Conservation (phyloP, 345 rosid species). For the Erysimum cheiranthoides region DNA sequence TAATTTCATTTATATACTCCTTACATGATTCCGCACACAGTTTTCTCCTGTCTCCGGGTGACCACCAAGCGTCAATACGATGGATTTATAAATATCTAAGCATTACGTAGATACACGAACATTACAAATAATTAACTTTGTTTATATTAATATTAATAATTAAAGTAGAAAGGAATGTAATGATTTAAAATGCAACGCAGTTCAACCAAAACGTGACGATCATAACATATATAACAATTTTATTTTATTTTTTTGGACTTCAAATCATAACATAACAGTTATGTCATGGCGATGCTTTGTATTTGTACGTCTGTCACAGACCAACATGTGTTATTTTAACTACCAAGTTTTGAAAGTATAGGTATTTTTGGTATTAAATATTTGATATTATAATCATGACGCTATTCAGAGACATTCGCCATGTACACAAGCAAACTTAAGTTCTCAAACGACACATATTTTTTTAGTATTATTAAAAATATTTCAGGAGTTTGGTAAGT, state of each 20-base stretch:
- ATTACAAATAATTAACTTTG: conserved; percentile 14
- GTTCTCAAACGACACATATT: conserved; percentile 6
- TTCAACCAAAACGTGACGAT: conserved; percentile 45
- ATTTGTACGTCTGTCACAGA: conserved; percentile 38
- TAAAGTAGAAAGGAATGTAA: conserved; percentile 32
- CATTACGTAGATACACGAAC: conserved; percentile 30
- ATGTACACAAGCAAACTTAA: conserved; percentile 45
- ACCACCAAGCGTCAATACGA: conserved; percentile 39
- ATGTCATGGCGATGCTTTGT: conserved; percentile 28
- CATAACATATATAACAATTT: conserved; percentile 34
- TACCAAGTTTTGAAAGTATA: conserved; percentile 15
- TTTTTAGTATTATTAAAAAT: background rate
- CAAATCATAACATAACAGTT: conserved; percentile 28
- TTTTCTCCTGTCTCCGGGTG: conserved; percentile 22
- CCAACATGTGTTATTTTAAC: conserved; percentile 40
- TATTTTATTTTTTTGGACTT: conserved; percentile 1
- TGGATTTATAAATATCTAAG: background rate
- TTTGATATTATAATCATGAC: conserved; percentile 28
- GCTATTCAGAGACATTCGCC: conserved; percentile 25
- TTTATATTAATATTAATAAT: conserved; percentile 1
- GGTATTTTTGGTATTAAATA: conserved; percentile 6
- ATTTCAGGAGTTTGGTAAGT: conserved; percentile 26
- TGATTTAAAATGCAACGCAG: conserved; percentile 31
- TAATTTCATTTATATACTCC: conserved; percentile 24
- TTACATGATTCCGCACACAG: conserved; percentile 25